Evolutionary conservation across 148 eudicot genomes (phyloP).

Genomic region (Fagopyrum homotropicum): DNA sequence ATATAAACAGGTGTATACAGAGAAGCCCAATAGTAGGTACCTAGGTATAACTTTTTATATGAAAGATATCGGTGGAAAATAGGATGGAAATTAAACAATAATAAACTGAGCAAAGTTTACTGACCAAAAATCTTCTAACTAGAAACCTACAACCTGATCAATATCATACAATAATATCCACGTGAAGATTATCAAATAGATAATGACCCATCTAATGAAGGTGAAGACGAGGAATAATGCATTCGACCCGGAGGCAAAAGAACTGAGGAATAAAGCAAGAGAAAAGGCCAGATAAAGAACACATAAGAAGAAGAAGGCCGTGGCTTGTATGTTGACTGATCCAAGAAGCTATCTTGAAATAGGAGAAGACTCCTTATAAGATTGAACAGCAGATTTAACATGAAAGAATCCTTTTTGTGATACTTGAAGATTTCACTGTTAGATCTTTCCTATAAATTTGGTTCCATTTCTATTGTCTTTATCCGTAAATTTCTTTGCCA

Average conservation of each 20-base stretch:
- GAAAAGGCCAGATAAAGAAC: background rate
- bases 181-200: too few relatives aligned
- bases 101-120: background rate
- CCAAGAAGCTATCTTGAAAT: background rate
- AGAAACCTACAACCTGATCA: background rate
- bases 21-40: background rate
- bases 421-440: background rate
- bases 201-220: too few relatives aligned
- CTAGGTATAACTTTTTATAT: background rate
- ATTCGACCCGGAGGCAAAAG: background rate
- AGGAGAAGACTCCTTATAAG: background rate
- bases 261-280: slow-evolving; percentile 8
- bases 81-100: background rate
- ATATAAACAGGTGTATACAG: background rate
- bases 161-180: background rate
- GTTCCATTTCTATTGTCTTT: background rate
- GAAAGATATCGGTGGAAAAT: background rate
- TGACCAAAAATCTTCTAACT: background rate
- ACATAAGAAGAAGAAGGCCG: background rate
- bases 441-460: background rate
- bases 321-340: background rate
- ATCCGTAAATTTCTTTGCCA: background rate
- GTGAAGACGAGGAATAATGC: background rate
- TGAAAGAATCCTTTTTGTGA: background rate
- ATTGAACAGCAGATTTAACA: background rate